Evolutionary conservation across 495 filamentous ascomycete species (phyloP), one percentile per base, ranked within the genome.

Genomic region (Neurospora sublineolata): DNA sequence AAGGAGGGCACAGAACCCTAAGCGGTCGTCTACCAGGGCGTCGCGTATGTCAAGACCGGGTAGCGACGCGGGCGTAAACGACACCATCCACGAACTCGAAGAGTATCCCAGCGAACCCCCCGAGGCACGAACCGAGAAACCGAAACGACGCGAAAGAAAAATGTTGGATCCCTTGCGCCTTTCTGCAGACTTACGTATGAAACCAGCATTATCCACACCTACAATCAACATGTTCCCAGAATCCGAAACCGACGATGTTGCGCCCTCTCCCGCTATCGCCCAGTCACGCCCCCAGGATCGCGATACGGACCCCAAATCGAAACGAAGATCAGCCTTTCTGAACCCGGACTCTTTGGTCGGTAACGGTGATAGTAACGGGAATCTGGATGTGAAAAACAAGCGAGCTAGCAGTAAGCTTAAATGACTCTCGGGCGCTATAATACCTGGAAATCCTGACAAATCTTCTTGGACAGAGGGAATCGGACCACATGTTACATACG

Each of bases 221-320:
- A 69, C 76, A 5, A 37, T 44, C 20, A 70, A 70, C 58, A 79
- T 78, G 76, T 76, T 80, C 27, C 44, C 78, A 0, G 77, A 77
- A 36, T 3, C 70, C 1, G 76, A 77, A 36, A 72, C 77, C 20
- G 88, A 91, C 36, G 89, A 91, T 58, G 90, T 88, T 70, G 91
- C 91, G 1, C 91, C 91, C 10, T 89, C 89, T 4, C 91, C 91
- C 4, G 86, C 88, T 1, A 84, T 93, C 27, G 85, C 88, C 68
- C 84, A 89, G 82, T 80, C 84, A 71, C 79, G 84, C 70, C 78
- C 84, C n/a, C 81, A 86, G 67, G 79, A 86, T 78, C 72, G 82
- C 72, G 79, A 80, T 71, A 73, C 76, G 44, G 84, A 82, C 9
- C 70, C 74, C 27, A 74, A 77, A 37, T 73, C 79, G 64, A 79